phyloP scores from a whole-genome alignment of 2,329 filamentous ascomycete genomes.

The Emericellopsis cladophorae region DNA sequence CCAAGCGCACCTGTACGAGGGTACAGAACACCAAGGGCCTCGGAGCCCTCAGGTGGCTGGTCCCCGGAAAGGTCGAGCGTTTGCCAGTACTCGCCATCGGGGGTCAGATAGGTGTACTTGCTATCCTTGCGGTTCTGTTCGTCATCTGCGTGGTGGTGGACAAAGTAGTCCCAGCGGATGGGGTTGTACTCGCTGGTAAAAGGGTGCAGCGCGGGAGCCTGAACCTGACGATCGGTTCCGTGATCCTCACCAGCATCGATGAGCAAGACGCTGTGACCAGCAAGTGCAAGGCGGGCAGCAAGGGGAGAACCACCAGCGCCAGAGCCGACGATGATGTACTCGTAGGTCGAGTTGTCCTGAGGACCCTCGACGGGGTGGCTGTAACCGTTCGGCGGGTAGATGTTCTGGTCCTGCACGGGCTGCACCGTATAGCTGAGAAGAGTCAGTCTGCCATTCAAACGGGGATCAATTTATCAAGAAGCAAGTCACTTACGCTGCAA shows the following conservation, averaged over 20 bases:
- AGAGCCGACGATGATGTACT: constrained; percentile 52
- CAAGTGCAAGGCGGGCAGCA: constrained; percentile 43
- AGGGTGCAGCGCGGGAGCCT: constrained; percentile 33
- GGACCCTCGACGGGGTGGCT: constrained; percentile 4
- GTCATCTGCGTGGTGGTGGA: constrained; percentile 41
- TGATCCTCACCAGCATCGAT: constrained; percentile 51
- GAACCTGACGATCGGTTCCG: constrained; percentile 28
- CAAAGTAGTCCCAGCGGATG: constrained; percentile 45
- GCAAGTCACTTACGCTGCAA: constrained; percentile 3
- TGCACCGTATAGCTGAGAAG: constrained; percentile 2
- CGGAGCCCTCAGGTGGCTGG: constrained; percentile 23
- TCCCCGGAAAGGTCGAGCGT: constrained; percentile 2
- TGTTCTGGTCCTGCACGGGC: constrained; percentile 5
- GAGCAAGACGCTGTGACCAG: constrained; percentile 45
- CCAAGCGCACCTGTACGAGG: constrained; percentile 32
- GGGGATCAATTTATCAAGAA: not conserved
- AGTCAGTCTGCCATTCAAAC: not conserved
- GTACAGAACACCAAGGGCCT: constrained; percentile 30
- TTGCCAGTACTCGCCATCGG: constrained; percentile 5
- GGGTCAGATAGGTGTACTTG: constrained; percentile 13
- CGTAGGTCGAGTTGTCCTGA: constrained; percentile 15
- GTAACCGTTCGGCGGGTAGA: constrained; percentile 5
- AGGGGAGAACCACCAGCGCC: constrained; percentile 47
- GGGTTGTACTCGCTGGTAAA: constrained; percentile 34
- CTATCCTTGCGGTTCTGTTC: constrained; percentile 23